Percentiles rank a stretch among this genome's conserved stretches.
These are phyloP conservation scores for grape (Vitis vinifera) DNA, from an alignment of 164 flowering plant genomes.

Conservation along the genomic window ASM3070453v1 NC_081808.1:1604501-1605000, in stretches of 20 bases:
- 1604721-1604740: constrained; percentile 89
- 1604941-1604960: constrained; percentile 96
- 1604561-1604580: background rate
- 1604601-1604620: background rate
- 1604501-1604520: too few relatives aligned
- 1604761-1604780: constrained; percentile 99
- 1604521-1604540: too few relatives aligned
- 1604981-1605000: constrained; percentile 81
- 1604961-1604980: constrained; percentile 97
- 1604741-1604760: constrained; percentile 99
- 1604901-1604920: constrained; percentile 99
- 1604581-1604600: background rate
- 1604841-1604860: constrained; percentile 27
- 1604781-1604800: constrained; percentile 4
- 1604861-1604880: constrained; percentile 82
- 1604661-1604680: constrained; percentile 96
- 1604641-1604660: constrained; percentile 98
- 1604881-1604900: constrained; percentile 77
- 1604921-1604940: constrained; percentile 99
- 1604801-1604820: constrained; percentile 4
- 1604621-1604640: constrained; percentile 76
- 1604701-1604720: constrained; percentile 99
- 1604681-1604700: constrained; percentile 91
- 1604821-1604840: constrained; percentile 7
- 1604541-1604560: too few relatives aligned